Evolutionary conservation across 2,329 filamentous ascomycete species (phyloP), one percentile per base, ranked within the genome.

Genomic region (Penicillium sp.): DNA sequence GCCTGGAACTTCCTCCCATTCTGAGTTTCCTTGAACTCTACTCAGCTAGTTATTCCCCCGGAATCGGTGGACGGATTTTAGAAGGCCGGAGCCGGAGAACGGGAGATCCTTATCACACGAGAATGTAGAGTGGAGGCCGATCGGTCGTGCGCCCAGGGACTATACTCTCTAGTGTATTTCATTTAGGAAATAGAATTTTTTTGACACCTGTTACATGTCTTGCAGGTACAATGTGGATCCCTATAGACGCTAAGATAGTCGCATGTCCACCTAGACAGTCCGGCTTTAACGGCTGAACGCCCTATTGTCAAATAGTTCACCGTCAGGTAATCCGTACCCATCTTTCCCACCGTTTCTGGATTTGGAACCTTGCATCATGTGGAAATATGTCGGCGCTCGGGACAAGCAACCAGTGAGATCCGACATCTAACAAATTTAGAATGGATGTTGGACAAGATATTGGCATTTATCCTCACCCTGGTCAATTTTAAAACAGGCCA

Each of bases 171-270:
- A 35, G 16, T 22, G 31, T n/a, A 48, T 54, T 54, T 48, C 35
- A 46, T 45, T 14, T 21, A 9, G 27, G 4, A 29, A 29, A 29
- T 29, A 44, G 1, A 24, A 49, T 47, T 33, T 22, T 22, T 37
- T 27, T 57, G 59, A 56, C 56, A 48, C 21, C 50, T 37, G n/a
- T 57, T 58, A 49, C 31, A 63, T 58, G 52, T 55, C 49, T 58
- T 63, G 58, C 58, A 63, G 50, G 42, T 37, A 54, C 52, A 47
- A 47, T 37, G 35, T 39, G 31, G 52, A n/a, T 16, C 33, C 24
- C 16, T 26, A 16, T 47, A 27, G 14, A 47, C 27, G 19, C 26
- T 48, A 48, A 31, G 11, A 5, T 31, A n/a, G 44, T 21, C 16
- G 16, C 27, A 11, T 14, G 19, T 5, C 26, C 24, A n/a, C 27